Evolutionary conservation across 2,329 filamentous ascomycete species (phyloP).

Genomic region (Botrytis pseudocinerea): DNA sequence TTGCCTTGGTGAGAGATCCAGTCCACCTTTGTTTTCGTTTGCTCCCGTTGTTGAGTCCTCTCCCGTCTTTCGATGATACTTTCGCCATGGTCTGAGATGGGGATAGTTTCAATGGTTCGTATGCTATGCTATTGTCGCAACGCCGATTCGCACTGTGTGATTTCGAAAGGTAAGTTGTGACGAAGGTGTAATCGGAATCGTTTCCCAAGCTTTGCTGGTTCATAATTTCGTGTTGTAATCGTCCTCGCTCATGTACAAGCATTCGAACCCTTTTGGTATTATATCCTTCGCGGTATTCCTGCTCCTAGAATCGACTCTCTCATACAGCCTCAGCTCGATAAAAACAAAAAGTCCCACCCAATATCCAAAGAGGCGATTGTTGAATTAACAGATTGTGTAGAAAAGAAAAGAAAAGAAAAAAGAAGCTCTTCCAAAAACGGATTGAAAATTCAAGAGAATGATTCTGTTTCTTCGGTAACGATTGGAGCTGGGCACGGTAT

Average conservation of each 20-base stretch:
- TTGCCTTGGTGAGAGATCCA: slow-evolving; percentile 32
- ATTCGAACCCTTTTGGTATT: slow-evolving; percentile 2
- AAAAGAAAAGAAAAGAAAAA: slow-evolving; percentile 19
- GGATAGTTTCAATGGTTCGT: slow-evolving; percentile 18
- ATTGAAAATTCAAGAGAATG: slow-evolving; percentile 24
- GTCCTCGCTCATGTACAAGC: background rate
- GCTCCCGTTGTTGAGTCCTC: slow-evolving; percentile 21
- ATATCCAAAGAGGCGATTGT: slow-evolving; percentile 21
- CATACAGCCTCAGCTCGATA: slow-evolving; percentile 5
- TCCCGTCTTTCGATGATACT: slow-evolving; percentile 18
- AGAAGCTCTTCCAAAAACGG: slow-evolving; percentile 19
- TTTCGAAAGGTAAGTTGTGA: slow-evolving; percentile 2
- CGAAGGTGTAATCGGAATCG: background rate
- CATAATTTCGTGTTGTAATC: slow-evolving; percentile 14
- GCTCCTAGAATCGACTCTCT: background rate
- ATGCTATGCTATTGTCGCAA: slow-evolving; percentile 23
- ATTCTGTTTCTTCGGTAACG: slow-evolving; percentile 13
- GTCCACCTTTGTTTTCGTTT: slow-evolving; percentile 31
- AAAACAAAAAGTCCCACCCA: slow-evolving; percentile 17
- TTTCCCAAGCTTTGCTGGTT: background rate
- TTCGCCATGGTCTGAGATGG: slow-evolving; percentile 24
- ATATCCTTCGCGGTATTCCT: slow-evolving; percentile 2
- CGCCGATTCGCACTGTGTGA: slow-evolving; percentile 21
- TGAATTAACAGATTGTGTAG: slow-evolving; percentile 16
- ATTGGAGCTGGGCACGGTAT: background rate